Conservation (phyloP, 1,284 basidiomycete genomes). For the Pseudozyma flocculosa region DNA sequence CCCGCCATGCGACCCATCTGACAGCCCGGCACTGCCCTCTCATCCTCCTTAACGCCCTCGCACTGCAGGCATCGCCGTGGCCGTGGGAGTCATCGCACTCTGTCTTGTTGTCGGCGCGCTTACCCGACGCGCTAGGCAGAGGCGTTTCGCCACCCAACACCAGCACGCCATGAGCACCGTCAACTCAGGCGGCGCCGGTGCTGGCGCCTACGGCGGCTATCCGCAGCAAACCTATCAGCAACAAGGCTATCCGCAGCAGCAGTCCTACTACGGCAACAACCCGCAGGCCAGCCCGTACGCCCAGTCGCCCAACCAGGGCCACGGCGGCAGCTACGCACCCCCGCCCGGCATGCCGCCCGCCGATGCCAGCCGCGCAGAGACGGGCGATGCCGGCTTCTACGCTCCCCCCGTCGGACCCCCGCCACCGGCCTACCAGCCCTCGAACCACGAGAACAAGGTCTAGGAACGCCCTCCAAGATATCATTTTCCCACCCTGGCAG, state of each 20-base stretch:
- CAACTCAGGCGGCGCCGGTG: not conserved
- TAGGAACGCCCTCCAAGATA: no score
- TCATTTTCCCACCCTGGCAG: no score
- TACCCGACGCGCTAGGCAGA: constrained; percentile 10
- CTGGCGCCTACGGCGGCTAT: not conserved
- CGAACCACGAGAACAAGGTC: constrained; percentile 11
- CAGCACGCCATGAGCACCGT: not conserved
- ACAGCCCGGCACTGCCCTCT: no score
- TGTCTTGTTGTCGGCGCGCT: constrained; percentile 6
- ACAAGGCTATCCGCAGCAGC: no score
- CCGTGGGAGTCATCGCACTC: constrained; percentile 9
- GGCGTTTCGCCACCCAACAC: constrained; percentile 6
- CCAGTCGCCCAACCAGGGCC: not conserved
- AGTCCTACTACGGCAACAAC: not conserved
- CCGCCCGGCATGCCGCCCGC: constrained; percentile 16
- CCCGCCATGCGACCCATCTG: no score
- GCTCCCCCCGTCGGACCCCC: constrained; percentile 24
- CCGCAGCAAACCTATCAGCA: no score
- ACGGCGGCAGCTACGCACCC: constrained; percentile 15
- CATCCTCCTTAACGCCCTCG: no score
- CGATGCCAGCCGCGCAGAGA: not conserved
- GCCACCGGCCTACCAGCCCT: constrained; percentile 28
- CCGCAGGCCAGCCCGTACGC: constrained; percentile 6
- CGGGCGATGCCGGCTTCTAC: constrained; percentile 13
- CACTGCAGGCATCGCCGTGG: constrained; percentile 9